A percentile compares a stretch with the other conserved stretches of the same genome.
phyloP scores from a whole-genome alignment of 345 rosid species.

The Raphanus sativus region DNA sequence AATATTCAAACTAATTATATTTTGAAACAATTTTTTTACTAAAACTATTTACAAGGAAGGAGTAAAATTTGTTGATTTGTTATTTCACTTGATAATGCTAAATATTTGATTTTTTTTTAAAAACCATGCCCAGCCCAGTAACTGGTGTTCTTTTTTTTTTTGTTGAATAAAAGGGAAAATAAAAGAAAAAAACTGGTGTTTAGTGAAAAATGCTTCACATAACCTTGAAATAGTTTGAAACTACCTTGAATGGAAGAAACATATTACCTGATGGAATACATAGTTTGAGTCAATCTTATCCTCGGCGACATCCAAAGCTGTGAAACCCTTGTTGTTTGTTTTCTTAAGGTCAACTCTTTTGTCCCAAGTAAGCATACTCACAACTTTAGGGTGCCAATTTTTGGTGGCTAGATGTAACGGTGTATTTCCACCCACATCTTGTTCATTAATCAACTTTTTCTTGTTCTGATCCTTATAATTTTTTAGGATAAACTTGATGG shows the following conservation, averaged over 20 bases:
- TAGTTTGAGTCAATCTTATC: not conserved
- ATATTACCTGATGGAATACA: not conserved
- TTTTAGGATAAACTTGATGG: not conserved
- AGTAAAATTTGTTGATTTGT: not conserved
- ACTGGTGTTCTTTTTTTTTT: not conserved
- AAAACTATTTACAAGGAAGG: too few relatives aligned
- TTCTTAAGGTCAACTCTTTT: not conserved
- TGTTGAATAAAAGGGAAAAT: not conserved
- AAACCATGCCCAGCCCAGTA: not conserved
- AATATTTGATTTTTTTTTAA: too few relatives aligned
- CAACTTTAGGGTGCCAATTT: not conserved
- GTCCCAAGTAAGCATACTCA: slow-evolving; percentile 2
- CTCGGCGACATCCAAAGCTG: slow-evolving; percentile 24
- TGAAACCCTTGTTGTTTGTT: slow-evolving; percentile 1
- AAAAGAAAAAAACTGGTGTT: not conserved
- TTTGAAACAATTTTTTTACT: too few relatives aligned
- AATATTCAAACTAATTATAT: too few relatives aligned
- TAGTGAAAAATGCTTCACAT: not conserved
- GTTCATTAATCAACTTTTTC: not conserved
- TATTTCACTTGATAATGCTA: not conserved
- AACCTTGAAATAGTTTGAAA: not conserved
- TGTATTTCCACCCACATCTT: slow-evolving; percentile 12
- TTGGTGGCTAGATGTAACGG: slow-evolving; percentile 26
- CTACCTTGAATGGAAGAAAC: not conserved
- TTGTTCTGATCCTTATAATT: not conserved